Evolutionary conservation across 495 filamentous ascomycete species (phyloP).

Genomic region (Pyrenula aspistea): DNA sequence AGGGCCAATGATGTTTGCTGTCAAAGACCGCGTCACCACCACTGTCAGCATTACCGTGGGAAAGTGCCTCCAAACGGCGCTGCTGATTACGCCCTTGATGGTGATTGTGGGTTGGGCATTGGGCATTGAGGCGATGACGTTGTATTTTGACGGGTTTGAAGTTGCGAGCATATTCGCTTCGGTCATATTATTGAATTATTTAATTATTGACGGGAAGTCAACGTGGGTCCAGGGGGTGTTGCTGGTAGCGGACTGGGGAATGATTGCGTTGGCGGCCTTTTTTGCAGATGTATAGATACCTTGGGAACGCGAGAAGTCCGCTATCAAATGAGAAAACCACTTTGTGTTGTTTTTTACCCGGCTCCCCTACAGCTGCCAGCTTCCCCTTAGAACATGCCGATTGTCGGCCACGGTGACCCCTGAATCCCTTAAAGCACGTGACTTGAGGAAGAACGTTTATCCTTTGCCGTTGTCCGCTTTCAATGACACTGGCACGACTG

Average conservation of each 20-base stretch:
- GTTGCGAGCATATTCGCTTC: conserved; percentile 5
- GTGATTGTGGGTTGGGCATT: conserved; percentile 4
- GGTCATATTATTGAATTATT: conserved; percentile 2
- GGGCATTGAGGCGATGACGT: not conserved
- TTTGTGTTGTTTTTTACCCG: too few relatives aligned
- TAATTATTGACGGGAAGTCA: not conserved
- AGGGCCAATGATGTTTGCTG: conserved; percentile 1
- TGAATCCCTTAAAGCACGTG: too few relatives aligned
- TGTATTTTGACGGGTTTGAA: conserved; percentile 3
- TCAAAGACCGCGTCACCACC: not conserved
- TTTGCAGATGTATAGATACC: not conserved
- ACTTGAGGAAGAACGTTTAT: too few relatives aligned
- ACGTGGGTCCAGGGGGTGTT: not conserved
- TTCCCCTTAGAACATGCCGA: too few relatives aligned
- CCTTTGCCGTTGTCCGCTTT: too few relatives aligned
- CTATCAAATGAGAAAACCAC: too few relatives aligned
- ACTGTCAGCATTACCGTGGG: conserved; percentile 2
- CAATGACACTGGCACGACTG: too few relatives aligned
- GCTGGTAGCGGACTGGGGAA: not conserved
- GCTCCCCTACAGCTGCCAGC: too few relatives aligned
- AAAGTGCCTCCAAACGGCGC: conserved; percentile 3
- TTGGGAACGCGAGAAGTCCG: too few relatives aligned
- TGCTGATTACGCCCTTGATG: conserved; percentile 3
- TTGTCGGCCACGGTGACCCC: too few relatives aligned
- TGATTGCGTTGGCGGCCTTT: not conserved